phyloP scores from a whole-genome alignment of 2,329 filamentous ascomycete species.

The Ilyonectria sp. region DNA sequence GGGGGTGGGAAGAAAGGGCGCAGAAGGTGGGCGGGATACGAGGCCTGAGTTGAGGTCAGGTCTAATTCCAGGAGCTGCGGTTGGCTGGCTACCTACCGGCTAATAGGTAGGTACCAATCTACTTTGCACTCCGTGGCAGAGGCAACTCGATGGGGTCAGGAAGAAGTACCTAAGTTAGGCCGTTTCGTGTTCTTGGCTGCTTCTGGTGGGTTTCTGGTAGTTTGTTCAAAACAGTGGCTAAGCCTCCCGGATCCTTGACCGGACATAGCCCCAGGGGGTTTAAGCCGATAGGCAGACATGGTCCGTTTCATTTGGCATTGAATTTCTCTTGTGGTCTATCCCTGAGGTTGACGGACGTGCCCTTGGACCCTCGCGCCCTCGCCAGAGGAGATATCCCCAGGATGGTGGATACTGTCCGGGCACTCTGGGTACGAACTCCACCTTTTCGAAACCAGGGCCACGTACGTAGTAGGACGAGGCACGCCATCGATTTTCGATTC shows the following conservation, averaged over 20 bases:
- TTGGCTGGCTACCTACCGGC: conserved; percentile 3
- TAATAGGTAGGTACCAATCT: background rate
- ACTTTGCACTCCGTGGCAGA: background rate
- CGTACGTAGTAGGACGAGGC: conserved; percentile 22
- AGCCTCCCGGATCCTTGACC: background rate
- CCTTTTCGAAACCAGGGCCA: conserved; percentile 34
- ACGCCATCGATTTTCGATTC: conserved; percentile 22
- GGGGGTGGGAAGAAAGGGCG: conserved; percentile 7
- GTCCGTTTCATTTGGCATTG: conserved; percentile 11
- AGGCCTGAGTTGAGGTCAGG: background rate
- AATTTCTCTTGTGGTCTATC: conserved; percentile 1
- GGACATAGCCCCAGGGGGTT: conserved; percentile 12
- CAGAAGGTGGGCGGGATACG: conserved; percentile 18
- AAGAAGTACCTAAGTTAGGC: background rate
- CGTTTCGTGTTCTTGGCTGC: background rate
- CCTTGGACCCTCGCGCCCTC: background rate
- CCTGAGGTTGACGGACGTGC: conserved; percentile 9
- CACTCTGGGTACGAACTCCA: conserved; percentile 30
- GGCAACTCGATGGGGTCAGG: background rate
- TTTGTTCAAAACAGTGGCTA: background rate
- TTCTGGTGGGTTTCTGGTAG: background rate
- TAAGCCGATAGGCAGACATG: conserved; percentile 7
- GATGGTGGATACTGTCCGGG: background rate
- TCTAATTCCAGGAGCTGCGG: background rate
- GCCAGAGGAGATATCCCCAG: conserved; percentile 2